Evolutionary conservation across 495 filamentous ascomycete species (phyloP).

Genomic region (Hypoxylon rickii): DNA sequence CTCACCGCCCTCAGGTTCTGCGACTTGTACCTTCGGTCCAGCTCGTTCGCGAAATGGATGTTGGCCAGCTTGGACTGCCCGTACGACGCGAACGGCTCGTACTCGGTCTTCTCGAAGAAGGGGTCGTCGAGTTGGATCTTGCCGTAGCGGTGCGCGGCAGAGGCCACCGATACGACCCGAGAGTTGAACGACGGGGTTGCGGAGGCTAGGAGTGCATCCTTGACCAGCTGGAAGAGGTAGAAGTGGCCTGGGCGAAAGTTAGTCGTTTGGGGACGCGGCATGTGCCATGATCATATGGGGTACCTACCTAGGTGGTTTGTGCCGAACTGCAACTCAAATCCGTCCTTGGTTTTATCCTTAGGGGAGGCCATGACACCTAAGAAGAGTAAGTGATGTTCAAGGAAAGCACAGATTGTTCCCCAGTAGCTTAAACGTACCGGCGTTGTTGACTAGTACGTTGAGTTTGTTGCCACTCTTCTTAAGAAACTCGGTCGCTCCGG

Average conservation of each 20-base stretch:
- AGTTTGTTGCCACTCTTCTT: conserved; percentile 21
- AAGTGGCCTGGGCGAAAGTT: conserved; percentile 41
- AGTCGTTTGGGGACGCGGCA: neutral
- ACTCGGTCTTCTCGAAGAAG: conserved; percentile 22
- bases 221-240: conserved; percentile 56
- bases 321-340: conserved; percentile 54
- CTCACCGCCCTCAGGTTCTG: conserved; percentile 24
- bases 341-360: conserved; percentile 47
- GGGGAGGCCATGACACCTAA: conserved; percentile 48
- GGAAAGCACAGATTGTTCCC: neutral
- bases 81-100: conserved; percentile 13
- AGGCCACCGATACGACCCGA: conserved; percentile 42
- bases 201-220: conserved; percentile 46
- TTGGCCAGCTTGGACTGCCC: conserved; percentile 57
- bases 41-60: conserved; percentile 40
- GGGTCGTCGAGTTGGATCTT: conserved; percentile 50
- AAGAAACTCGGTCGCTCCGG: conserved; percentile 32
- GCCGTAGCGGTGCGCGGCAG: conserved; percentile 47
- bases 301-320: conserved; percentile 54
- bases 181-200: conserved; percentile 38
- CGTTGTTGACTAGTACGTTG: conserved; percentile 39
- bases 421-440: conserved; percentile 12
- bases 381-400: neutral
- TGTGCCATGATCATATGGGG: neutral
- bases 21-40: conserved; percentile 31